A percentile compares a stretch with the other conserved stretches of the same genome.
Conservation (phyloP, 768 basidiomycete species). For the Rickenella mellea region DNA sequence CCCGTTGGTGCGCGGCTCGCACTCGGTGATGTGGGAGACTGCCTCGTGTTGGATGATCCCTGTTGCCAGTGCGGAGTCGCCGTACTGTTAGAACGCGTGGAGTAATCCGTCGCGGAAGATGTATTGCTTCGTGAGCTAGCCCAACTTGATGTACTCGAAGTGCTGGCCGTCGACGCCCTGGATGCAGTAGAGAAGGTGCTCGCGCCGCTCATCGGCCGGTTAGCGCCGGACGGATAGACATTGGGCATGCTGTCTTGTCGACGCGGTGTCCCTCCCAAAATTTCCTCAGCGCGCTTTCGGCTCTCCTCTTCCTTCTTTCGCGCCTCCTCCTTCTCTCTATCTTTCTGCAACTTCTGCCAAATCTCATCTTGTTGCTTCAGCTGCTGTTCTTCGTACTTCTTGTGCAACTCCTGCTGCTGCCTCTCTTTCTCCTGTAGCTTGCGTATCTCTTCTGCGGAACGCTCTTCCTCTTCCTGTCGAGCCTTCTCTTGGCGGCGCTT, state of each 20-base stretch:
- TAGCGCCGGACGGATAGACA: constrained; percentile 12
- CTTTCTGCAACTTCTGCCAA: constrained; percentile 17
- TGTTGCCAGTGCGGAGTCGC: constrained; percentile 7
- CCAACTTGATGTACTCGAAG: constrained; percentile 15
- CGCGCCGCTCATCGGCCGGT: constrained; percentile 19
- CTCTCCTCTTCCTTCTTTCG: constrained; percentile 23
- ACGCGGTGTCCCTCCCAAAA: not conserved
- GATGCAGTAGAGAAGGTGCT: constrained; percentile 2
- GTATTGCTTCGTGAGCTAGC: constrained; percentile 16
- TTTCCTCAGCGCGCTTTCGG: constrained; percentile 10
- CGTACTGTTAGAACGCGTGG: constrained; percentile 19
- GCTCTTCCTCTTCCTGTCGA: constrained; percentile 15
- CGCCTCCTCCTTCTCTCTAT: constrained; percentile 30
- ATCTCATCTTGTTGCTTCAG: constrained; percentile 13
- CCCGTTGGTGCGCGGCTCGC: constrained; percentile 16
- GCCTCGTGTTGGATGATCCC: constrained; percentile 16
- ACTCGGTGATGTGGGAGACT: constrained; percentile 7
- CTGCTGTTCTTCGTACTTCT: constrained; percentile 20
- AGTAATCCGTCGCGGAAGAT: constrained; percentile 15
- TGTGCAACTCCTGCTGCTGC: constrained; percentile 15
- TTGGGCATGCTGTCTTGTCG: constrained; percentile 20
- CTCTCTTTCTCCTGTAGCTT: constrained; percentile 12
- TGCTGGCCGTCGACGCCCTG: constrained; percentile 6
- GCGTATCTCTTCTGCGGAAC: no score
- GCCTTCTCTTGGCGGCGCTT: constrained; percentile 11